These are phyloP conservation scores for Trifolium fragiferum DNA, from an alignment of 306 rosid genomes.

Conservation along the genomic window DNA sequence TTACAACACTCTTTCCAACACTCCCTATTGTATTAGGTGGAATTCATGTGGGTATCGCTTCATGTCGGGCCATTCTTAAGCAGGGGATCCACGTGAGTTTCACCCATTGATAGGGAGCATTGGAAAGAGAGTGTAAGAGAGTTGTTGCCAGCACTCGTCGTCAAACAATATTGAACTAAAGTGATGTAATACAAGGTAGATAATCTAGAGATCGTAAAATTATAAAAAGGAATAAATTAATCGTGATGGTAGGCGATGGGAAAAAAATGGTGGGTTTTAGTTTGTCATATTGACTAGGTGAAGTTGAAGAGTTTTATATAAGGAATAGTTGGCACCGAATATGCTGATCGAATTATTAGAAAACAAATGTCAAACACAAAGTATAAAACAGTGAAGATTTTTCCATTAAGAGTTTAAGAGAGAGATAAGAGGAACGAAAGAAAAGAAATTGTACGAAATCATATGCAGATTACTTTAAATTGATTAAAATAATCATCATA, in stretches of 20 bases:
- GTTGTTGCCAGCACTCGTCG: neutral
- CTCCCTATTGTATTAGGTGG: neutral
- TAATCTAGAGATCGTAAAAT: constrained; percentile 4
- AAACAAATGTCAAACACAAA: neutral
- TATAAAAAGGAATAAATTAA: constrained; percentile 6
- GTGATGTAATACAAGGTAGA: neutral
- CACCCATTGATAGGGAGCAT: neutral
- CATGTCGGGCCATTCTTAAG: neutral
- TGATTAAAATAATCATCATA: constrained; percentile 1
- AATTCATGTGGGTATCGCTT: neutral
- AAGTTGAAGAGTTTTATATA: neutral
- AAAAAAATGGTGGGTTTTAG: neutral
- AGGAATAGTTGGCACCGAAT: neutral
- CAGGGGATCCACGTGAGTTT: neutral
- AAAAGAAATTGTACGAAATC: neutral
- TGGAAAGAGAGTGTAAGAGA: neutral
- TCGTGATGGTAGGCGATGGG: neutral
- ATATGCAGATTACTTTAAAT: constrained; percentile 4
- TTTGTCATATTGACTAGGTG: neutral
- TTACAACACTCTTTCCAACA: neutral
- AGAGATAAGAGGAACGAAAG: constrained; percentile 18
- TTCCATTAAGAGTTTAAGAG: constrained; percentile 6
- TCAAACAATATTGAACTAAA: constrained; percentile 4
- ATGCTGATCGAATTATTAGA: constrained; percentile 3
- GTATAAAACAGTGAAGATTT: neutral